These are phyloP conservation scores for Aspergillus bombycis DNA, from an alignment of 2,329 filamentous ascomycete species.

Conservation along the genomic window DNA sequence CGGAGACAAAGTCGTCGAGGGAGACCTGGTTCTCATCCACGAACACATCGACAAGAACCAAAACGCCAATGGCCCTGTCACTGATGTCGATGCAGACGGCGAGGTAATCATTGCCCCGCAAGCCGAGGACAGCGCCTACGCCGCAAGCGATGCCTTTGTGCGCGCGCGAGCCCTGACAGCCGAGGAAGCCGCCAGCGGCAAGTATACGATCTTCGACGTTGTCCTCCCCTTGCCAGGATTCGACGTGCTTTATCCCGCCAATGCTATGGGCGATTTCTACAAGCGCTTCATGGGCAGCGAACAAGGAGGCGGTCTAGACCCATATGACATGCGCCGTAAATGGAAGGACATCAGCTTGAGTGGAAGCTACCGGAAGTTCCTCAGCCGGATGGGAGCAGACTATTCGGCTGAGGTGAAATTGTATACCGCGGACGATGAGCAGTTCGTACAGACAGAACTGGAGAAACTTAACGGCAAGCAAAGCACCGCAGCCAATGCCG, in stretches of 20 bases:
- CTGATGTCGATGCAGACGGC: slow-evolving; percentile 60
- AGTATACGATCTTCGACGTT: slow-evolving; percentile 81
- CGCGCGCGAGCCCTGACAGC: slow-evolving; percentile 74
- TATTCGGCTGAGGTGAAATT: slow-evolving; percentile 70
- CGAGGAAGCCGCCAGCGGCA: slow-evolving; percentile 76
- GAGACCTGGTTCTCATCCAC: slow-evolving; percentile 76
- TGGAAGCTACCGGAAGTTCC: slow-evolving; percentile 83
- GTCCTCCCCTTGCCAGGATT: slow-evolving; percentile 92
- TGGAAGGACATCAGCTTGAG: slow-evolving; percentile 88
- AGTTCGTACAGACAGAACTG: slow-evolving; percentile 86
- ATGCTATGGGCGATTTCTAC: slow-evolving; percentile 84
- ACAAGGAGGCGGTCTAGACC: slow-evolving; percentile 77
- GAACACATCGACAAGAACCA: slow-evolving; percentile 56
- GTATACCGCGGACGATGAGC: slow-evolving; percentile 70
- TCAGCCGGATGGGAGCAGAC: slow-evolving; percentile 68
- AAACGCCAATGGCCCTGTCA: slow-evolving; percentile 32
- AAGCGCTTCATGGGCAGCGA: slow-evolving; percentile 80
- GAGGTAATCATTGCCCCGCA: slow-evolving; percentile 67
- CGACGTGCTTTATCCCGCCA: slow-evolving; percentile 83
- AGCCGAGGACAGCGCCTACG: slow-evolving; percentile 58
- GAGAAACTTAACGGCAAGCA: slow-evolving; percentile 62
- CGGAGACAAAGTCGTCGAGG: slow-evolving; percentile 74
- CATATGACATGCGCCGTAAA: slow-evolving; percentile 80
- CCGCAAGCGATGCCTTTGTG: slow-evolving; percentile 60
- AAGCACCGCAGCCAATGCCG: slow-evolving; percentile 21